phyloP scores from a whole-genome alignment of 495 filamentous ascomycete species.

The Darksidea phi region DNA sequence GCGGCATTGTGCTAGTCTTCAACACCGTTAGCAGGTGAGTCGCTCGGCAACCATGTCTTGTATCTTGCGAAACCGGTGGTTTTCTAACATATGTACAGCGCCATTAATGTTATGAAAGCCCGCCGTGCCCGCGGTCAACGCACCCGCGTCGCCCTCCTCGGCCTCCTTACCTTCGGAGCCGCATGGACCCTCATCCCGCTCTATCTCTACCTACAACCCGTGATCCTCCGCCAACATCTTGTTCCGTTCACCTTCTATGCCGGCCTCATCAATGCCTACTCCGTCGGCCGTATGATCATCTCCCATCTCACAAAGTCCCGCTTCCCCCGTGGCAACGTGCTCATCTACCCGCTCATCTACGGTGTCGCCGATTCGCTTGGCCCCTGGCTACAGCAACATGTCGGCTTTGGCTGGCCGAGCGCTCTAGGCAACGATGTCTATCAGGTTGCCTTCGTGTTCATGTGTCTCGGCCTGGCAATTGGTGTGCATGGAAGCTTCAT shows the following conservation, averaged over 20 bases:
- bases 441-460: slow-evolving; percentile 82
- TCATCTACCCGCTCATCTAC: slow-evolving; percentile 63
- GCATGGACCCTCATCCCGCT: slow-evolving; percentile 71
- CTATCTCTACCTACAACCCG: slow-evolving; percentile 81
- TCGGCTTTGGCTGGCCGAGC: slow-evolving; percentile 77
- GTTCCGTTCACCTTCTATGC: slow-evolving; percentile 85
- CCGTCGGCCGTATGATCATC: slow-evolving; percentile 91
- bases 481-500: slow-evolving; percentile 96
- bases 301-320: slow-evolving; percentile 80
- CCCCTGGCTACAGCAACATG: slow-evolving; percentile 55
- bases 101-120: slow-evolving; percentile 76
- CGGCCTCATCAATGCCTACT: slow-evolving; percentile 86
- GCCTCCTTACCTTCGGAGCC: slow-evolving; percentile 73
- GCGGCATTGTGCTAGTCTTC: slow-evolving; percentile 74
- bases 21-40: slow-evolving; percentile 67
- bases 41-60: neutral
- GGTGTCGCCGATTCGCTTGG: slow-evolving; percentile 78
- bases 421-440: slow-evolving; percentile 71
- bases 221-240: slow-evolving; percentile 75
- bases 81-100: slow-evolving; percentile 48
- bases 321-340: slow-evolving; percentile 86
- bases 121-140: slow-evolving; percentile 71
- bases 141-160: slow-evolving; percentile 68
- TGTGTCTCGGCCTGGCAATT: slow-evolving; percentile 72
- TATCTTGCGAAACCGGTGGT: neutral